Conservation (phyloP, 2,329 filamentous ascomycete genomes). For the Pseudogymnoascus destructans region DNA sequence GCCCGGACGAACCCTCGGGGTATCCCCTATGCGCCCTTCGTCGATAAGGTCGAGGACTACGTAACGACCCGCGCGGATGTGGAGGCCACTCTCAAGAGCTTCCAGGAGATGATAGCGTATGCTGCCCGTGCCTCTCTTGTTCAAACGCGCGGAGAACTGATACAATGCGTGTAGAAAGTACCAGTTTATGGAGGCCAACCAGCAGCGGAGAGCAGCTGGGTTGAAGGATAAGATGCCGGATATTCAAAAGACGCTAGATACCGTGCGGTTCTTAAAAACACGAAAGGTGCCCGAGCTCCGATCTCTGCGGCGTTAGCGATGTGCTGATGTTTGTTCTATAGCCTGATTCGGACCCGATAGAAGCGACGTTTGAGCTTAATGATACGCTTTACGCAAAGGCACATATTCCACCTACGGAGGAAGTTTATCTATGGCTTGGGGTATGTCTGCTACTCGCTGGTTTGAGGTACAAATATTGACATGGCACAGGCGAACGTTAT, state of each 20-base stretch:
- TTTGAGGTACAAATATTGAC: constrained; percentile 11
- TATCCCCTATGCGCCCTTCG: constrained; percentile 73
- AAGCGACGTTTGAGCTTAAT: constrained; percentile 92
- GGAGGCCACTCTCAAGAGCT: constrained; percentile 66
- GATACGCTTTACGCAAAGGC: constrained; percentile 91
- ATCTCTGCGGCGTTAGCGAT: constrained; percentile 10
- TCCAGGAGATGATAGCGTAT: constrained; percentile 89
- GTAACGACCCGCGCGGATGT: constrained; percentile 66
- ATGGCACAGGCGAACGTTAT: constrained; percentile 73
- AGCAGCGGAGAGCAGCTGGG: constrained; percentile 66
- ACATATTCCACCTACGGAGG: constrained; percentile 65
- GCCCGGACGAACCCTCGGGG: constrained; percentile 64
- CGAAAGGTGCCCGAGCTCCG: constrained; percentile 44
- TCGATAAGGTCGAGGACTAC: constrained; percentile 83
- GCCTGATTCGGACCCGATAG: constrained; percentile 50
- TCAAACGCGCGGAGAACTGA: not conserved
- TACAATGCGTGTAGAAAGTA: constrained; percentile 60
- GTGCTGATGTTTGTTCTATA: constrained; percentile 12
- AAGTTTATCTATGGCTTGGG: constrained; percentile 96
- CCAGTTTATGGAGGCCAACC: constrained; percentile 97
- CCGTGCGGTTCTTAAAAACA: constrained; percentile 70
- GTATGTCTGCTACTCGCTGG: constrained; percentile 34
- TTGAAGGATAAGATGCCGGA: constrained; percentile 93
- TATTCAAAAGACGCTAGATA: constrained; percentile 90
- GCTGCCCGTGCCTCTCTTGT: constrained; percentile 16